Evolutionary conservation across 2,329 filamentous ascomycete genomes (phyloP), one percentile per base, ranked within the genome.

Genomic region (Blumeria hordei): DNA sequence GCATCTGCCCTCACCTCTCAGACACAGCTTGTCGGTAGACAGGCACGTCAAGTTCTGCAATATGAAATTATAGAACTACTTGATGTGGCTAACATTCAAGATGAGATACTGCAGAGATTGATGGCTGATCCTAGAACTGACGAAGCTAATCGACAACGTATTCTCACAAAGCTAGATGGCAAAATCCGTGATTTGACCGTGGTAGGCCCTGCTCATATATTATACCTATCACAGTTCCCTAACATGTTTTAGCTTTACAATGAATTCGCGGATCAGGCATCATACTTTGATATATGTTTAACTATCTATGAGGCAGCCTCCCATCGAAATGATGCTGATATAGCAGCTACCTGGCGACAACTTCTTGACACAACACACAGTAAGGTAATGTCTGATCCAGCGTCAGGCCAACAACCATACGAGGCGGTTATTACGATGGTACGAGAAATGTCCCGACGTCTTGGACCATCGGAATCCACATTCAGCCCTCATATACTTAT

Each of bases 61-160:
- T 85, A 94, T 62, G 81, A 87, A 58, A 84, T 95, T 28, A 81
- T 81, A 2, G 88, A 92, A 60, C 73, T 93, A 47, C 78, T 98
- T 9, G 92, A 98, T 62, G 79, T 96, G 53, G 90, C 88, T 12
- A 90, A 92, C 63, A 92, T 98, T 54, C 92, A 98, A 67, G 86
- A 94, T 64, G 92, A 98, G 62, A 69, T 96, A 44, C 68, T 96
- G 28, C 83, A 88, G 64, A 77, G 86, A 49, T 71, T 98, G 33
- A 39, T 32, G 32, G 11, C 3, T 28, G 51, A 53, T 41, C 18
- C 51, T 41, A 53, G 51, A 21, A 21, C 28, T 41, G 35, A 53
- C 33, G 18, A 53, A 9, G 18, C 39, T 28, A 16, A 16, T 45
- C 78, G 77, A 62, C 68, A 70, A 0, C 76, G 83, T 56, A 78